Evolutionary conservation across 2,329 filamentous ascomycete genomes (phyloP).

Genomic region (Epichloe sibirici): DNA sequence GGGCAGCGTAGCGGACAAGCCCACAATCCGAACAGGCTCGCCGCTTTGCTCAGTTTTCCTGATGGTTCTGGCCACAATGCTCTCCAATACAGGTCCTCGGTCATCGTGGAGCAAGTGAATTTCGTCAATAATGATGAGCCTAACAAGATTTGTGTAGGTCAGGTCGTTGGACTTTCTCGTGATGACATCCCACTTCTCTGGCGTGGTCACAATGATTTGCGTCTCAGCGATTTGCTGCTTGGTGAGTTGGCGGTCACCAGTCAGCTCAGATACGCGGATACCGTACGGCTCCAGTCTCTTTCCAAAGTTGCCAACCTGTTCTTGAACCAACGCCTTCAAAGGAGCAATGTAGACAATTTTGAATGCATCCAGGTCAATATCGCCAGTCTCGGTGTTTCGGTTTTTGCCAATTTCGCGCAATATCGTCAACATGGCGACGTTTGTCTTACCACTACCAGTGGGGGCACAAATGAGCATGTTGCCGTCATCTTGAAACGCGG

Average conservation of each 20-base stretch:
- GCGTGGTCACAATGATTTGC: slow-evolving; percentile 94
- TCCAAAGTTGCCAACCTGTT: slow-evolving; percentile 96
- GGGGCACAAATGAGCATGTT: slow-evolving; percentile 98
- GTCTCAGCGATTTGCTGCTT: slow-evolving; percentile 98
- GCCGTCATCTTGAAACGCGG: slow-evolving; percentile 84
- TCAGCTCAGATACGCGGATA: slow-evolving; percentile 87
- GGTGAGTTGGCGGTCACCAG: slow-evolving; percentile 92
- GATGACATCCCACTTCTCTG: slow-evolving; percentile 98
- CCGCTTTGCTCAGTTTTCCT: slow-evolving; percentile 88
- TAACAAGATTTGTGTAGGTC: slow-evolving; percentile 94
- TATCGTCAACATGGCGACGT: slow-evolving; percentile 95
- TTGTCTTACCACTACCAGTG: slow-evolving; percentile 95
- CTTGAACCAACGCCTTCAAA: slow-evolving; percentile 87
- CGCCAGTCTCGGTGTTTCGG: slow-evolving; percentile 75
- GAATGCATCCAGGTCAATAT: slow-evolving; percentile 90
- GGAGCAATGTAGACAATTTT: slow-evolving; percentile 98
- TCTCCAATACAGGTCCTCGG: slow-evolving; percentile 90
- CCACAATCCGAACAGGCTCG: slow-evolving; percentile 81
- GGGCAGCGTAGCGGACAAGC: slow-evolving; percentile 86
- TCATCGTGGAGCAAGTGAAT: slow-evolving; percentile 97
- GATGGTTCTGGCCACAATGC: slow-evolving; percentile 90
- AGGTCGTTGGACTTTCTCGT: slow-evolving; percentile 94
- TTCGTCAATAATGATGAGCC: slow-evolving; percentile 92
- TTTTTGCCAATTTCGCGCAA: slow-evolving; percentile 95
- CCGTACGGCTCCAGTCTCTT: slow-evolving; percentile 83